A percentile compares a stretch with the other conserved stretches of the same genome.
phyloP scores from a whole-genome alignment of 2,329 filamentous ascomycete genomes.

The Cladophialophora exuberans region DNA sequence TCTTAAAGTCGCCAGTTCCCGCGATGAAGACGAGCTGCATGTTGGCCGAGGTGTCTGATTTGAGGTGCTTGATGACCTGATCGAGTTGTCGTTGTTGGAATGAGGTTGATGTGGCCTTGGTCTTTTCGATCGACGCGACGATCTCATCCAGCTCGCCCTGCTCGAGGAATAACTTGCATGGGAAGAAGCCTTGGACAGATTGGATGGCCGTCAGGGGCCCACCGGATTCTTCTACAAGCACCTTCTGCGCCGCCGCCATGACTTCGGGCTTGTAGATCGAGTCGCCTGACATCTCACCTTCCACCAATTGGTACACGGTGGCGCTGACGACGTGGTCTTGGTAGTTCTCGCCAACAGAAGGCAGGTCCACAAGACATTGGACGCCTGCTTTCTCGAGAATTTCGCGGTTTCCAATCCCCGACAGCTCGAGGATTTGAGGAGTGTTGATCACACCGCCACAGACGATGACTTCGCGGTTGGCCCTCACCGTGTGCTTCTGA shows the following conservation, averaged over 20 bases:
- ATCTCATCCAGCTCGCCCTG: slow-evolving; percentile 38
- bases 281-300: slow-evolving; percentile 33
- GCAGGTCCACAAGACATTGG: slow-evolving; percentile 47
- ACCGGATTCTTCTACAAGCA: slow-evolving; percentile 36
- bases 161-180: slow-evolving; percentile 40
- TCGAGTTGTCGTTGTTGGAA: slow-evolving; percentile 43
- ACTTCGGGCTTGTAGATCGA: slow-evolving; percentile 38
- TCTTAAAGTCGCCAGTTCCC: slow-evolving; percentile 36
- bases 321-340: slow-evolving; percentile 50
- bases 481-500: slow-evolving; percentile 40
- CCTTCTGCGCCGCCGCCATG: slow-evolving; percentile 40
- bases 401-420: slow-evolving; percentile 58
- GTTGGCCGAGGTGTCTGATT: slow-evolving; percentile 42
- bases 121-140: slow-evolving; percentile 37
- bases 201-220: slow-evolving; percentile 39
- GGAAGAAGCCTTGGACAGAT: slow-evolving; percentile 43
- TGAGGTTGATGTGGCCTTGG: slow-evolving; percentile 32
- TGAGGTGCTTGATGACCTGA: slow-evolving; percentile 39
- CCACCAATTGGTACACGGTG: slow-evolving; percentile 19
- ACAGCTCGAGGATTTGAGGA: slow-evolving; percentile 64
- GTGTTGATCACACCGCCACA: slow-evolving; percentile 62
- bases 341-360: slow-evolving; percentile 54
- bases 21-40: slow-evolving; percentile 42
- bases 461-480: slow-evolving; percentile 58
- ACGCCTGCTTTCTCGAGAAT: slow-evolving; percentile 49